Evolutionary conservation across 495 filamentous ascomycete genomes (phyloP), one percentile per base, ranked within the genome.

Genomic region (Hyphodiscus hymeniophilus): DNA sequence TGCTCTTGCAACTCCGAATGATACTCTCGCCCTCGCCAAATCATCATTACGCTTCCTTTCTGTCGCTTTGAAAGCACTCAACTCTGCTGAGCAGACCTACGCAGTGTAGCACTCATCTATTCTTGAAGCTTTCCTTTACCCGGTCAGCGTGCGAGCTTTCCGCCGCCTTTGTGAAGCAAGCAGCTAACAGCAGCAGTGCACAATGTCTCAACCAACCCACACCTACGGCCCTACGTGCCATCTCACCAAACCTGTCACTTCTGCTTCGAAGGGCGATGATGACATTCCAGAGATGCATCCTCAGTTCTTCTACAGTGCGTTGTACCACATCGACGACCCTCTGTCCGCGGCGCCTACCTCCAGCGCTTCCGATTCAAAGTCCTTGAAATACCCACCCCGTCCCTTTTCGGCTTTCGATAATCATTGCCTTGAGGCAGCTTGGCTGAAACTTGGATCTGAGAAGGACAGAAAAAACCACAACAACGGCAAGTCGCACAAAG

Each of bases 301-400:
- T 36, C 88, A 89, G 36, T 94, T 85, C 68, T 94, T 91, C 61
- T 92, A 91, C 64, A 71, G 77, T 23, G 89, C 87, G 12, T 69
- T 75, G 16, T 69, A 87, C 24, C 79, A 86, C 32, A 84, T 94
- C 58, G 87, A 94, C 61, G 87, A 94, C 62, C 87, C 87, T 11
- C 73, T 91, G 34, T 81, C 84, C 4, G 73, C 82, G 1, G 61
- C 84, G 16, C 80, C 84, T 15, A 68, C 77, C 24, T 64, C 75
- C 16, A 65, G 55, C 16, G 62, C 73, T 16, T 69, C 70, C 42
- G 73, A 76, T 47, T 62, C 76, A 31, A 69, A 69, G 36, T 61
- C 71, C 12, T 57, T 60, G 16, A 79, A 75, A 47, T 66, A 72
- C 21, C 75, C 80, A 21, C 77, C 85, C 1, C 76, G 81, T n/a